Percentiles rank a stretch among this genome's conserved stretches.
phyloP scores from a whole-genome alignment of 768 basidiomycete genomes.

The Russula sp. region DNA sequence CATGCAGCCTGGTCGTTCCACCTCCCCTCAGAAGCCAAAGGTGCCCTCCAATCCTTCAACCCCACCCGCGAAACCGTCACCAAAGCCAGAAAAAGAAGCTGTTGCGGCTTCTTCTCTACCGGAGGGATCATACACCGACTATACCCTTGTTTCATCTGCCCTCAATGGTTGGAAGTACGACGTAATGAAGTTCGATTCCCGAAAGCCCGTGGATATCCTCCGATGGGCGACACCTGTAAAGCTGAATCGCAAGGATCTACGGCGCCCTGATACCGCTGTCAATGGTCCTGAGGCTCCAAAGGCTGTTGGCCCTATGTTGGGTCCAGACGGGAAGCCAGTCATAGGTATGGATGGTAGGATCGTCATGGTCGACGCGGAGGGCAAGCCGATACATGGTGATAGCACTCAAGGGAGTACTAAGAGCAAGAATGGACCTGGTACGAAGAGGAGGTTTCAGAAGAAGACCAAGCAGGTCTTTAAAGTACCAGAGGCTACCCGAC shows the following conservation, averaged over 20 bases:
- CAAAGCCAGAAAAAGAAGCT: slow-evolving; percentile 11
- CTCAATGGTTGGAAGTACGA: slow-evolving; percentile 88
- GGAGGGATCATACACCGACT: slow-evolving; percentile 66
- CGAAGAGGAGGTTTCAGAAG: slow-evolving; percentile 72
- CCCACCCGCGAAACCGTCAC: slow-evolving; percentile 11
- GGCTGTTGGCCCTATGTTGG: slow-evolving; percentile 68
- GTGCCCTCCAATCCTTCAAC: slow-evolving; percentile 13
- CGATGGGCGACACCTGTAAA: slow-evolving; percentile 71
- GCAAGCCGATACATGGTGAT: slow-evolving; percentile 52
- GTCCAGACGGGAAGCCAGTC: slow-evolving; percentile 78
- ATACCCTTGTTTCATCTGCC: slow-evolving; percentile 68
- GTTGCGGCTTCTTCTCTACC: slow-evolving; percentile 36
- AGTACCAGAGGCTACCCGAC: slow-evolving; percentile 68
- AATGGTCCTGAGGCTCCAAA: slow-evolving; percentile 31
- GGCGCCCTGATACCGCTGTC: slow-evolving; percentile 39
- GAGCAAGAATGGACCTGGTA: slow-evolving; percentile 26
- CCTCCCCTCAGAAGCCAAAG: slow-evolving; percentile 13
- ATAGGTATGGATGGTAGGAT: slow-evolving; percentile 67
- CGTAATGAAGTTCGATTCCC: slow-evolving; percentile 84
- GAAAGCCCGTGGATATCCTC: slow-evolving; percentile 61
- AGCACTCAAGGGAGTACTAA: slow-evolving; percentile 39
- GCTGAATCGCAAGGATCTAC: slow-evolving; percentile 79
- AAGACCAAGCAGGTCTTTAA: slow-evolving; percentile 79
- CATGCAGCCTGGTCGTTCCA: slow-evolving; percentile 9
- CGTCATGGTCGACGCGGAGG: slow-evolving; percentile 78